Evolutionary conservation across 139 green algal species (phyloP), one percentile per base, ranked within the genome.

Genomic region (Volvox africanus): DNA sequence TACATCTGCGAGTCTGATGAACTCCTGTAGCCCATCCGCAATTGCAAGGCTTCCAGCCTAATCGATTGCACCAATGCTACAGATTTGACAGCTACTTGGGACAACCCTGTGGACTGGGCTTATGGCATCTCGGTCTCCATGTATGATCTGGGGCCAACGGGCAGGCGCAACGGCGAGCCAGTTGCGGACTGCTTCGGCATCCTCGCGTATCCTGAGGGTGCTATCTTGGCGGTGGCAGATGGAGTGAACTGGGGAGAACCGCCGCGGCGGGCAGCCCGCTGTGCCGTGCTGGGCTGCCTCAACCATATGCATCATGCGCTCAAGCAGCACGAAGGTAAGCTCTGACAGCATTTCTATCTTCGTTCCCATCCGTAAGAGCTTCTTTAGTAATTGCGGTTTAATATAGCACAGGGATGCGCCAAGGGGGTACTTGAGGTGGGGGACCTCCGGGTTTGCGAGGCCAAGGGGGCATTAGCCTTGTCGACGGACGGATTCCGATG

Each of bases 181-280:
- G 92, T 95, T 0, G 93, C 93, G 22, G 93, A 95, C 80, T 94
- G 92, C 90, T 95, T 91, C 69, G 92, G 61, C 6, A 77, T 91
- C 3, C 19, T 95, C 1, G 75, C 82, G 0, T 95, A 92, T 12
- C 35, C 30, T 0, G 68, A 93, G 18, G 92, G 81, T 1, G 91
- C 88, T 16, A 44, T 94, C 21, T 30, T 94, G 80, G 90, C 85
- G 0, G 81, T 94, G 17, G 92, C 91, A 9, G 93, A 95, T 85
- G 93, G 93, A 1, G 91, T 94, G 0, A 93, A 92, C 35, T 95
- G 93, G 93, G 93, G 93, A 16, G 91, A 91, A 71, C 76, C 91
- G 3, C 76, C 93, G 0, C 83, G 87, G 0, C 67, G 76, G 1
- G 93, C 93, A 13, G 93, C 93, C 21, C 83, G 89, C 13, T 93